A percentile compares a stretch with the other conserved stretches of the same genome.
phyloP scores from a whole-genome alignment of 2,329 filamentous ascomycete species.

The Epichloe aotearoae region DNA sequence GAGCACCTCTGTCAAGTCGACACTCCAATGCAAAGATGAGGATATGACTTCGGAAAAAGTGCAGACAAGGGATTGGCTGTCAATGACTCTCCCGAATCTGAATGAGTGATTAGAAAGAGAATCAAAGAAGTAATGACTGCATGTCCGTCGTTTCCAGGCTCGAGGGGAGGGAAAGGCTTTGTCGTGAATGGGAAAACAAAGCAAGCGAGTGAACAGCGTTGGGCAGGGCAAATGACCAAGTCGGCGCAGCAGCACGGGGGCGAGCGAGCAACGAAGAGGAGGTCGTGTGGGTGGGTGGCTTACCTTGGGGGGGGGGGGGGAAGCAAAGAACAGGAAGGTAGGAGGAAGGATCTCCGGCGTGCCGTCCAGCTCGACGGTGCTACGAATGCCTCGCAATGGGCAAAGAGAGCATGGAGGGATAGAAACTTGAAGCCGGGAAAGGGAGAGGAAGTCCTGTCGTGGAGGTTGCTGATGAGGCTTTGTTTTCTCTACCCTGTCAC shows the following conservation, averaged over 20 bases:
- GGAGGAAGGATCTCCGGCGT: conserved; percentile 14
- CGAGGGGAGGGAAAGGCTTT: background rate
- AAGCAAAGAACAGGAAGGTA: conserved; percentile 14
- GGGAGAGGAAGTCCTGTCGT: conserved; percentile 14
- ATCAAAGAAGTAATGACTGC: conserved; percentile 1
- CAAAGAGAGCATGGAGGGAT: conserved; percentile 21
- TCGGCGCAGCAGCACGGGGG: conserved; percentile 5
- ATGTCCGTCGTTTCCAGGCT: background rate
- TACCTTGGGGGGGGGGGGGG: conserved; percentile 16
- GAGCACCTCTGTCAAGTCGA: conserved; percentile 8
- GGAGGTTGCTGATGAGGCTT: conserved; percentile 26
- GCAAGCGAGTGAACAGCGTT: conserved; percentile 6
- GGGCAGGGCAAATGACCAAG: conserved; percentile 1
- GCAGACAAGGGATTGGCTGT: conserved; percentile 5
- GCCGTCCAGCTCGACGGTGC: conserved; percentile 24
- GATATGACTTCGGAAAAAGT: conserved; percentile 1
- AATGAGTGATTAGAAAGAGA: conserved; percentile 2
- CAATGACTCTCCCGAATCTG: conserved; percentile 7
- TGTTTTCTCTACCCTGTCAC: conserved; percentile 27
- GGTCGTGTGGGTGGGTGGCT: conserved; percentile 15
- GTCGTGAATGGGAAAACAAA: conserved; percentile 1
- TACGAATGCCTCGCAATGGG: conserved; percentile 27
- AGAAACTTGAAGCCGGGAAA: conserved; percentile 11
- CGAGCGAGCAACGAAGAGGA: conserved; percentile 4
- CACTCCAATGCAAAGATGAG: background rate